Evolutionary conservation across 202 grass and related monocot genomes (phyloP).

Genomic region (Carex arenaria): DNA sequence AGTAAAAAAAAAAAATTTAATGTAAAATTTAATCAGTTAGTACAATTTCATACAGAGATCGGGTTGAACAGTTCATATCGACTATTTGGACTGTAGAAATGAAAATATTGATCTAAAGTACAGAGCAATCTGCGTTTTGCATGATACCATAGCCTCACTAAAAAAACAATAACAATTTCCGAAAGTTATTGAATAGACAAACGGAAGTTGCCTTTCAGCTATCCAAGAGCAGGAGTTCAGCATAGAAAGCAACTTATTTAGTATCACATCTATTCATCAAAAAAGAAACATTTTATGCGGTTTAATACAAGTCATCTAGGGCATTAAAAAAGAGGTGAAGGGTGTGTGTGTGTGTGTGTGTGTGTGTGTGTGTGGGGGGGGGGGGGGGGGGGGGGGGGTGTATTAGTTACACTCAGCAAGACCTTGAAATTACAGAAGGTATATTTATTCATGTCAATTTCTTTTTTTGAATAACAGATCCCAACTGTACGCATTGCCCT

Average conservation of each 20-base stretch:
- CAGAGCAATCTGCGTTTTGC: too few relatives aligned
- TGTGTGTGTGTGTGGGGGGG: too few relatives aligned
- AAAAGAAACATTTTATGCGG: not conserved
- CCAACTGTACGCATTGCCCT: constrained; percentile 67
- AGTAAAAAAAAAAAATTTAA: too few relatives aligned
- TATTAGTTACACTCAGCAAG: not conserved
- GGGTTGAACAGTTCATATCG: too few relatives aligned
- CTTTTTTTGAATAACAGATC: constrained; percentile 68
- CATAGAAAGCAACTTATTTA: not conserved
- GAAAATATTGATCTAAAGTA: too few relatives aligned
- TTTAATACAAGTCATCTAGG: not conserved
- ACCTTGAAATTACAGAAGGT: not conserved
- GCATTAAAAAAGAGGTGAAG: not conserved
- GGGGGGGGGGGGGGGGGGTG: too few relatives aligned
- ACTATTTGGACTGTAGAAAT: too few relatives aligned
- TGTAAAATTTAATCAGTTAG: too few relatives aligned
- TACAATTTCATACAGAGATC: too few relatives aligned
- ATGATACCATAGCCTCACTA: too few relatives aligned
- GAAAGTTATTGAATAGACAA: not conserved
- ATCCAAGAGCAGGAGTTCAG: not conserved
- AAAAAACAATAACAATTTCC: not conserved
- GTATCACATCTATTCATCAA: not conserved
- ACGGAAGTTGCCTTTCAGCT: not conserved
- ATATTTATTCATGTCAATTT: constrained; percentile 53
- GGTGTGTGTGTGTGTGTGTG: not conserved